Conservation (phyloP, 768 basidiomycete genomes). For the Russula compacta region DNA sequence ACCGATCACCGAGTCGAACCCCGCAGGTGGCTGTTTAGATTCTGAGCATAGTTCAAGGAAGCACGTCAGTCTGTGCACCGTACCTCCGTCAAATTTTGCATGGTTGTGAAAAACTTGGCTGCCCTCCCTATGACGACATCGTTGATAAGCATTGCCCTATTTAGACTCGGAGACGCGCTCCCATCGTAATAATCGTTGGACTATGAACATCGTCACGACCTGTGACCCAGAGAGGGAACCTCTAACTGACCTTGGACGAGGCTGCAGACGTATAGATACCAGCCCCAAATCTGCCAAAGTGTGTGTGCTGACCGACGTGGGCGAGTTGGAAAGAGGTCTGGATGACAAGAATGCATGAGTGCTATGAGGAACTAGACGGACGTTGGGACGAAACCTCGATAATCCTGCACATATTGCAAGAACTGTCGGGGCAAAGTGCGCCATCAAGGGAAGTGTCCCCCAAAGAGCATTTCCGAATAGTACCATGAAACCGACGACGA, state of each 20-base stretch:
- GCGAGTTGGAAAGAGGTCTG: constrained; percentile 22
- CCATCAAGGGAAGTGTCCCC: constrained; percentile 18
- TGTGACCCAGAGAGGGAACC: background rate
- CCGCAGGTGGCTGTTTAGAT: constrained; percentile 19
- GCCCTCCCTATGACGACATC: constrained; percentile 23
- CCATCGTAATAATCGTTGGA: constrained; percentile 22
- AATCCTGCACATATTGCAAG: constrained; percentile 23
- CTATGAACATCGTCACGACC: constrained; percentile 2
- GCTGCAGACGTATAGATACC: constrained; percentile 26
- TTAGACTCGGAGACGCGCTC: constrained; percentile 3
- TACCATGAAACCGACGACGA: constrained; percentile 25
- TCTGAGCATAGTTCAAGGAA: background rate
- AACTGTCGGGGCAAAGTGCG: constrained; percentile 11
- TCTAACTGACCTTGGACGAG: constrained; percentile 22
- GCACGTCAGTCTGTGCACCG: background rate
- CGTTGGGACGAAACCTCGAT: constrained; percentile 10
- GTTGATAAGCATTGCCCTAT: constrained; percentile 22
- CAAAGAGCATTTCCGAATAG: constrained; percentile 20
- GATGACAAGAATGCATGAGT: background rate
- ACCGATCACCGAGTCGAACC: constrained; percentile 23
- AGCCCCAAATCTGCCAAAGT: constrained; percentile 23
- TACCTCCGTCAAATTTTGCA: constrained; percentile 20
- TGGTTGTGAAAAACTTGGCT: constrained; percentile 8
- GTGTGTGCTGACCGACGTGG: constrained; percentile 12
- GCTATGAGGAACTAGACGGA: too few relatives aligned